Percentiles rank a stretch among this genome's conserved stretches.
Conservation (phyloP, 2,329 filamentous ascomycete species). For the Claviceps africana region DNA sequence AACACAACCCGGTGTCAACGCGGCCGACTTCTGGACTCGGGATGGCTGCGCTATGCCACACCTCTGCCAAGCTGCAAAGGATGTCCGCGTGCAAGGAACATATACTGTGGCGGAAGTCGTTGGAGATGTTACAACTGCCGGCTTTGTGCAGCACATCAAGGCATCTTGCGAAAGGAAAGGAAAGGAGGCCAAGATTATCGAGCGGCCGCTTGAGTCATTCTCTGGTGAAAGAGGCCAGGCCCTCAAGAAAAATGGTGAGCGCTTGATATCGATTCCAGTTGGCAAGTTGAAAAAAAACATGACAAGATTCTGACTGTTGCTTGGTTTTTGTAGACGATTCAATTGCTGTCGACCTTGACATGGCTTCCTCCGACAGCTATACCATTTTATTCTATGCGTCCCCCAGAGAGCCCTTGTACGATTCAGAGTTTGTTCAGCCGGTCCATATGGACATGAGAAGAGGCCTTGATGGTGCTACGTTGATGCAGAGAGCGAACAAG, state of each 20-base stretch:
- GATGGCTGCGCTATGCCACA: conserved; percentile 38
- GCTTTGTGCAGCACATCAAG: conserved; percentile 30
- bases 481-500: conserved; percentile 24
- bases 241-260: conserved; percentile 34
- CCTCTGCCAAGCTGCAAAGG: conserved; percentile 29
- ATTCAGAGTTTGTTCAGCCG: conserved; percentile 47
- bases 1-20: conserved; percentile 60
- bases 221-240: conserved; percentile 28
- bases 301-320: background rate
- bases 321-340: conserved; percentile 27
- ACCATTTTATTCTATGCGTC: conserved; percentile 66
- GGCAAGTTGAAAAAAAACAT: background rate
- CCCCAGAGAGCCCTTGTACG: conserved; percentile 44
- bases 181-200: conserved; percentile 24
- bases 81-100: conserved; percentile 21
- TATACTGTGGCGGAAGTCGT: conserved; percentile 45
- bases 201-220: conserved; percentile 28
- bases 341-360: conserved; percentile 34
- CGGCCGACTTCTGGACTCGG: conserved; percentile 47
- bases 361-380: conserved; percentile 35
- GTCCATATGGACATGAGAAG: conserved; percentile 66
- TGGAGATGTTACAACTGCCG: conserved; percentile 29
- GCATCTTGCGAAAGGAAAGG: conserved; percentile 29
- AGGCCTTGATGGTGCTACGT: conserved; percentile 19
- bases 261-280: background rate